Conservation (phyloP, 371 early-diverging fungal species). For the Mucor saturninus region DNA sequence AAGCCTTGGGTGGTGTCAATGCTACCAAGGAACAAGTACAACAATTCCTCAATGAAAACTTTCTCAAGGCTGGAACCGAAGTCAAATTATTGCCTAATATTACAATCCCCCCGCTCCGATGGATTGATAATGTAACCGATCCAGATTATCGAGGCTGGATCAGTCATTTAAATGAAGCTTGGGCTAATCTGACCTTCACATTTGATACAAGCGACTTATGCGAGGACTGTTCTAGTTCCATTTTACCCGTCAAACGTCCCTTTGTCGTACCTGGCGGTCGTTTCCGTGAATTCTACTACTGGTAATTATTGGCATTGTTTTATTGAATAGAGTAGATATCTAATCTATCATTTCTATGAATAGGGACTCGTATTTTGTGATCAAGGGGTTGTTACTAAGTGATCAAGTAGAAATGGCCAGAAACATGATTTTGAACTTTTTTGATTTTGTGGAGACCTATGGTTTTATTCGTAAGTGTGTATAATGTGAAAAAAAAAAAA, state of each 20-base stretch:
- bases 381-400: slow-evolving; percentile 77
- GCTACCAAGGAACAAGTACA: slow-evolving; percentile 49
- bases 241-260: slow-evolving; percentile 58
- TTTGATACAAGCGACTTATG: slow-evolving; percentile 57
- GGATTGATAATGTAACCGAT: slow-evolving; percentile 57
- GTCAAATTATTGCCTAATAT: slow-evolving; percentile 23
- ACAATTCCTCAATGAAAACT: slow-evolving; percentile 66
- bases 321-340: background rate
- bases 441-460: slow-evolving; percentile 68
- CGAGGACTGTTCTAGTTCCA: slow-evolving; percentile 58
- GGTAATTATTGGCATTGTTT: slow-evolving; percentile 43
- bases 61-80: slow-evolving; percentile 53
- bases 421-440: slow-evolving; percentile 73
- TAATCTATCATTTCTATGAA: background rate
- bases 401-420: slow-evolving; percentile 63
- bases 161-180: slow-evolving; percentile 53
- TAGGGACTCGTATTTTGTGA: slow-evolving; percentile 83
- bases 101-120: slow-evolving; percentile 34
- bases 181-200: slow-evolving; percentile 65
- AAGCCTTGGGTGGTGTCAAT: slow-evolving; percentile 48
- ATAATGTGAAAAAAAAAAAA: background rate
- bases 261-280: slow-evolving; percentile 93
- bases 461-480: slow-evolving; percentile 78
- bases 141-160: slow-evolving; percentile 59
- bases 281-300: slow-evolving; percentile 91